Conservation (phyloP, 2,329 filamentous ascomycete species). For the Epichloe coenophiala region DNA sequence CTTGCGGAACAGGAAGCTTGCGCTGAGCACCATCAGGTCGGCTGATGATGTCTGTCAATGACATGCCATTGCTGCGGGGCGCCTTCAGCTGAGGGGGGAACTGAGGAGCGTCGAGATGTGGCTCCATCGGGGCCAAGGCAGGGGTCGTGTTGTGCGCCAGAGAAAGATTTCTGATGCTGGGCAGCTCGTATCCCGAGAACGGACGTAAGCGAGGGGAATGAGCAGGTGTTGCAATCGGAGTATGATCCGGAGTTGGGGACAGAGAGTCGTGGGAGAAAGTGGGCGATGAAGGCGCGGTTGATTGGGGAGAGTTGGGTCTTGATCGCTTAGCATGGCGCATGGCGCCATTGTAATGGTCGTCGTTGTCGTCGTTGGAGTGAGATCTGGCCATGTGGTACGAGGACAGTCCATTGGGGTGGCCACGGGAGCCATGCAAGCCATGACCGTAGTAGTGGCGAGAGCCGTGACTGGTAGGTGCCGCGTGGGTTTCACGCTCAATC, state of each 20-base stretch:
- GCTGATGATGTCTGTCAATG: conserved; percentile 86
- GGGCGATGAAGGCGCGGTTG: conserved; percentile 87
- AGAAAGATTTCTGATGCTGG: conserved; percentile 60
- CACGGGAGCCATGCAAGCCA: conserved; percentile 34
- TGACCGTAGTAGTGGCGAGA: conserved; percentile 39
- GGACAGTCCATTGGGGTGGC: conserved; percentile 61
- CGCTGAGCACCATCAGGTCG: conserved; percentile 75
- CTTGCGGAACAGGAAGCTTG: conserved; percentile 81
- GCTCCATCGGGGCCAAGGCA: conserved; percentile 45
- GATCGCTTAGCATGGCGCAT: conserved; percentile 74
- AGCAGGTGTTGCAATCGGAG: conserved; percentile 91
- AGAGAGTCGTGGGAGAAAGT: conserved; percentile 94
- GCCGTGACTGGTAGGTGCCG: conserved; percentile 26
- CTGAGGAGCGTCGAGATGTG: conserved; percentile 33
- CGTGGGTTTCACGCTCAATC: conserved; percentile 44
- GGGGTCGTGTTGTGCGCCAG: conserved; percentile 39
- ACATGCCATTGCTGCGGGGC: conserved; percentile 50
- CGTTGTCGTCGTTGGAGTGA: conserved; percentile 62
- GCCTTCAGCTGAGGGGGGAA: conserved; percentile 34
- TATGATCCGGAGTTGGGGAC: conserved; percentile 92
- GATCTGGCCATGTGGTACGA: conserved; percentile 92
- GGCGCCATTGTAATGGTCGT: conserved; percentile 60
- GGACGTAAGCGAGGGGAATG: conserved; percentile 86
- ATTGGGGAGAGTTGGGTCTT: conserved; percentile 84
- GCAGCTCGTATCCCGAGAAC: conserved; percentile 65